These are phyloP conservation scores for Suillus brevipes DNA, from an alignment of 768 basidiomycete species.

Conservation along the genomic window DNA sequence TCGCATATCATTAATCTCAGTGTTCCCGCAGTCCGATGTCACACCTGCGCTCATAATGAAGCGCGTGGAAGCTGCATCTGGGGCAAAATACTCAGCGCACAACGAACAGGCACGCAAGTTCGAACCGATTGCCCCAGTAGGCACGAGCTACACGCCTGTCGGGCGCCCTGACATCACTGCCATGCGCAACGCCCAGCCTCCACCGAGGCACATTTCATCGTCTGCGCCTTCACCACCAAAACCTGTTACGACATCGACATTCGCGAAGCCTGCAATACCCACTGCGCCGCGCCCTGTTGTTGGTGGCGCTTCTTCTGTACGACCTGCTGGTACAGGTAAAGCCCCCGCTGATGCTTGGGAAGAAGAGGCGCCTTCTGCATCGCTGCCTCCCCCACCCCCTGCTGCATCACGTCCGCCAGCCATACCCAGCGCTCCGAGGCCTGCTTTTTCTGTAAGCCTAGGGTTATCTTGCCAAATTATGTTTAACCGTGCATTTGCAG, in stretches of 20 bases:
- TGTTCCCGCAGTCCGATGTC: constrained; percentile 65
- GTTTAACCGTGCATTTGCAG: constrained; percentile 12
- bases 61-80: constrained; percentile 84
- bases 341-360: constrained; percentile 62
- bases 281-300: constrained; percentile 51
- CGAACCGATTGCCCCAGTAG: constrained; percentile 82
- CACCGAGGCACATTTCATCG: constrained; percentile 30
- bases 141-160: constrained; percentile 73
- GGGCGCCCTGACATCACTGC: constrained; percentile 71
- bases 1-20: neutral
- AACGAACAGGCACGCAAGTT: constrained; percentile 70
- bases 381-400: constrained; percentile 43
- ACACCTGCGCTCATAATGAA: constrained; percentile 78
- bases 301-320: constrained; percentile 43
- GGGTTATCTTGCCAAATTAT: constrained; percentile 1
- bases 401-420: constrained; percentile 50
- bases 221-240: constrained; percentile 14
- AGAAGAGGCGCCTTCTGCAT: constrained; percentile 43
- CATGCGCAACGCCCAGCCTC: constrained; percentile 48
- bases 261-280: constrained; percentile 35
- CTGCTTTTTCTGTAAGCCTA: constrained; percentile 41
- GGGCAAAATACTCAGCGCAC: constrained; percentile 86
- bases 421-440: constrained; percentile 42
- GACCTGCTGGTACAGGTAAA: constrained; percentile 37
- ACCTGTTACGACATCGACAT: neutral